Base-by-base conservation (phyloP, 176 grass and related monocot species). In the Carex littledalei region DNA sequence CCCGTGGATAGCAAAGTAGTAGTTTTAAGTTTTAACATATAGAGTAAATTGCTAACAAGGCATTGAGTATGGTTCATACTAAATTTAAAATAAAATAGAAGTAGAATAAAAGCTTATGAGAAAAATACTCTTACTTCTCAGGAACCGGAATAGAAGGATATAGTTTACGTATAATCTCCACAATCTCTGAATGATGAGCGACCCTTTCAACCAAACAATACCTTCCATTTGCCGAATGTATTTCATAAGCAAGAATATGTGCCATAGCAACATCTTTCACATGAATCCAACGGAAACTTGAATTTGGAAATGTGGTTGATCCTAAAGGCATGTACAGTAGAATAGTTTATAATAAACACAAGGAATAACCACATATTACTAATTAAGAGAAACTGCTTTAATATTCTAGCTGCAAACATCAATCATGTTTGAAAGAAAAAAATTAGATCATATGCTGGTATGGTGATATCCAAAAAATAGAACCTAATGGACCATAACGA, bases 211-310 rank as follows among this genome's bases (percentile, higher is more conserved):
- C 62, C 81, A 83, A 83, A 67, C 81, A 83, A 68, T 83, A 83
- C 39, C 81, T 67, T 66, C 81, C 81, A 68, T 52, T 68, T 83
- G 81, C 81, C 1, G 43, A 83, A 83, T 63, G 61, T 8, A 34
- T 52, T 43, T 83, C 81, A 83, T 83, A 83, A 83, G 81, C 81
- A 41, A 83, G 39, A 68, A 83, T 67, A 54, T 83, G 81, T 83
- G 81, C 81, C 62, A 83, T 52, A 52, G 62, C 63, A 63, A 68
- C 62, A 52, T 83, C 81, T 67, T 83, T 83, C 63, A 83, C 81
- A 83, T 54, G 22, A 49, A 83, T 52, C 81, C 81, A 68, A 8
- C 62, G 21, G 1, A 34, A 3, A 54, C 4, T 34, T 67, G 63
- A 13, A 68, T 83, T 83, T 26, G n/a, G 37, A 83, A 83, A 83